Evolutionary conservation across 1,284 basidiomycete species (phyloP).

Genomic region (Exsudoporus floridanus): DNA sequence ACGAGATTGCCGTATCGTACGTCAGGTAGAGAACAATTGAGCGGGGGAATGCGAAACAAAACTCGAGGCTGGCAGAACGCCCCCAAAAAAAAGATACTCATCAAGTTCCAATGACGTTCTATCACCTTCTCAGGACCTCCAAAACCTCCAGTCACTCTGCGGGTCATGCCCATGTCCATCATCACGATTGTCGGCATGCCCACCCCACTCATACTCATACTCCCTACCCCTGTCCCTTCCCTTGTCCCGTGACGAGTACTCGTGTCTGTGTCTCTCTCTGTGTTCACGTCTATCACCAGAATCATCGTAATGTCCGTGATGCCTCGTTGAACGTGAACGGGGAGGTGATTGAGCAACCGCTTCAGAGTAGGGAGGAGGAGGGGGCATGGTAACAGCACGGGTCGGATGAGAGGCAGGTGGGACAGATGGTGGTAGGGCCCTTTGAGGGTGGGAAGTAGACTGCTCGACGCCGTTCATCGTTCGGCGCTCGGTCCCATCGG

Average conservation of each 20-base stretch:
- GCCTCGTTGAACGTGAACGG: slow-evolving; percentile 23
- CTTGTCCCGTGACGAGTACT: slow-evolving; percentile 7
- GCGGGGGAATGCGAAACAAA: neutral
- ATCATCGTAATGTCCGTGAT: slow-evolving; percentile 13
- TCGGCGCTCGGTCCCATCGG: slow-evolving; percentile 62
- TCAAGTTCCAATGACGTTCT: neutral
- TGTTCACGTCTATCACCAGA: slow-evolving; percentile 12
- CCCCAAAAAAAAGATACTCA: neutral
- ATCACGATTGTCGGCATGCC: slow-evolving; percentile 8
- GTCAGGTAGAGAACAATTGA: neutral
- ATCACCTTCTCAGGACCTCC: slow-evolving; percentile 15
- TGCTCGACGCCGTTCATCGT: slow-evolving; percentile 74
- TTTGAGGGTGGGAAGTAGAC: slow-evolving; percentile 17
- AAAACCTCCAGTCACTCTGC: slow-evolving; percentile 9
- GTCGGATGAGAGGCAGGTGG: slow-evolving; percentile 1
- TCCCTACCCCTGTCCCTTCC: slow-evolving; percentile 12
- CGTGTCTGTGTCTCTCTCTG: slow-evolving; percentile 14
- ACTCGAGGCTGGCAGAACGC: neutral
- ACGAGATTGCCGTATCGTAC: slow-evolving; percentile 10
- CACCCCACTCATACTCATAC: slow-evolving; percentile 1
- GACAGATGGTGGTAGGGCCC: slow-evolving; percentile 13
- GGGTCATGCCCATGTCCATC: slow-evolving; percentile 2
- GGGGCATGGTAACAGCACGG: slow-evolving; percentile 2
- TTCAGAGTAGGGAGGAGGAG: slow-evolving; percentile 26
- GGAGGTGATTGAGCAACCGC: slow-evolving; percentile 10